phyloP scores from a whole-genome alignment of 345 rosid genomes.

The Pistacia vera region DNA sequence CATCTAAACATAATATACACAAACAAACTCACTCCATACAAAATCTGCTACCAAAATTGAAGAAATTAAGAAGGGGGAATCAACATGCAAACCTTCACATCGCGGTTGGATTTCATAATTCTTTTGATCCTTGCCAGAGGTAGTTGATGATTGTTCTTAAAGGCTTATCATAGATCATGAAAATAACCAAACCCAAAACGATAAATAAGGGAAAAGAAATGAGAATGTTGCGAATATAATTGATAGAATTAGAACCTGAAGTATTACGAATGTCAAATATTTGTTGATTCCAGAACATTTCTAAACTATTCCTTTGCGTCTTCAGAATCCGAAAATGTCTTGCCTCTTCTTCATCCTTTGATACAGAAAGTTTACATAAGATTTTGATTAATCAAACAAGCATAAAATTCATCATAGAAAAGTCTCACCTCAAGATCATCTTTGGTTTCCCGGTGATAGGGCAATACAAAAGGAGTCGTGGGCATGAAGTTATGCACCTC shows the following conservation, averaged over 20 bases:
- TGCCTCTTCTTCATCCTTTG: neutral
- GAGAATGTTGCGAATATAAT: neutral
- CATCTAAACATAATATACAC: constrained; percentile 14
- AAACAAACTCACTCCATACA: neutral
- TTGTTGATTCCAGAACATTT: constrained; percentile 1
- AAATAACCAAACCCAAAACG: neutral
- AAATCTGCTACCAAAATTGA: neutral
- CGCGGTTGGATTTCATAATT: constrained; percentile 26
- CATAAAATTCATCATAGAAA: neutral
- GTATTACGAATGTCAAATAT: neutral
- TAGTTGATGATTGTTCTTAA: neutral
- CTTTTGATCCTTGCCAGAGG: constrained; percentile 33
- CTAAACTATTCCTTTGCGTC: neutral
- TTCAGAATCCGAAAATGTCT: neutral
- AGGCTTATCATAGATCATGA: neutral
- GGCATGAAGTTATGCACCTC: neutral
- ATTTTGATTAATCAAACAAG: neutral
- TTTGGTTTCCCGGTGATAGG: neutral
- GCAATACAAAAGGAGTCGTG: neutral
- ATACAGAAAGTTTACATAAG: too few species aligned
- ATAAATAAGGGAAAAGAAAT: too few species aligned
- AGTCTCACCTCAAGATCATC: neutral
- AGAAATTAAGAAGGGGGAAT: neutral
- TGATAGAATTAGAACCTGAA: neutral
- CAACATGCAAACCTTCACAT: constrained; percentile 26